Evolutionary conservation across 2,329 filamentous ascomycete species (phyloP), one percentile per base, ranked within the genome.

Genomic region (Dothiorella sarmentorum): DNA sequence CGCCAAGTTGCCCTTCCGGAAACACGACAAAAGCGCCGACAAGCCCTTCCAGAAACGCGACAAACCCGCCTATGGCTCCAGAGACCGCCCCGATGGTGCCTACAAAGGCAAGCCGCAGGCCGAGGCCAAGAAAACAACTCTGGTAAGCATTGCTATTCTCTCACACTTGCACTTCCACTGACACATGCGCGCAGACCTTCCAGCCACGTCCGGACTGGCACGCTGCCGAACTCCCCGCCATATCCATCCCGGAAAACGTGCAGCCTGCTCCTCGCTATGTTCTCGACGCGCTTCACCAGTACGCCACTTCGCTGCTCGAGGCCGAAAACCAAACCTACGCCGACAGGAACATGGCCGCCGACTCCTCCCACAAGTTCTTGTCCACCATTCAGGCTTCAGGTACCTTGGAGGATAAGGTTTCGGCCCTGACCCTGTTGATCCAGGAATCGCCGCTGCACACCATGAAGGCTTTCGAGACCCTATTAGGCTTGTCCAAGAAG

Each of bases 391-490:
- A 97, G 90, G 80, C 91, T 9, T 95, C 92, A 1, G 94, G 94
- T 79, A 99, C 95, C 9, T 84, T 97, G 66, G 95, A 91, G 58
- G 94, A 99, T 73, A 97, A 97, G 73, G 88, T 97, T 42, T 99
- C 94, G 2, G 95, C 94, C 3, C 79, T 99, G 68, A 99, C 94
- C 4, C 80, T 99, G 65, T 89, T 94, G 58, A 86, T 97, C 11
- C 95, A 99, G 76, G 94, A 99, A 74, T 97, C 95, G 7, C 94
- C 94, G 17, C 78, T 97, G 53, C 94, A 99, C 74, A 97, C 92
- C 62, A 87, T 85, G 63, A 93, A 94, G 69, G 89, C 92, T 0
- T 86, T 97, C 62, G 93, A 97, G 66, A 90, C 85, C 62, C 78
- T 99, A 45, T 80, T 97, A 64, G 83, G 77, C 1, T 77, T 99